phyloP scores from a whole-genome alignment of 2,329 filamentous ascomycete species.

The Periconia sp. region DNA sequence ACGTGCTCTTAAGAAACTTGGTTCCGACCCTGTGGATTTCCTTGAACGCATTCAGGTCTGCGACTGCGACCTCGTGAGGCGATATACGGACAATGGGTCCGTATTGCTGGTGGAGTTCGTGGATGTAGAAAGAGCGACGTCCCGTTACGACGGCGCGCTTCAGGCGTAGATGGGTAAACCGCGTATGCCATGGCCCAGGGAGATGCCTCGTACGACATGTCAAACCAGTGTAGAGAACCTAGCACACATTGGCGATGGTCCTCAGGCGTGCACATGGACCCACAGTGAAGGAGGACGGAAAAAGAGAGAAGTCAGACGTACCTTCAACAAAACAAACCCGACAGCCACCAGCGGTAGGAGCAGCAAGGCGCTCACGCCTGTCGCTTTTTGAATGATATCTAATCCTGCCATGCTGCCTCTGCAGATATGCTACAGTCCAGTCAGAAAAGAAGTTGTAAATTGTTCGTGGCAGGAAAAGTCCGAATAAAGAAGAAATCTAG shows the following conservation, averaged over 20 bases:
- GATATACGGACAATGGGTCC: constrained; percentile 29
- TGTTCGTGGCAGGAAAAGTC: too few relatives aligned
- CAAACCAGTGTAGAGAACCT: constrained; percentile 13
- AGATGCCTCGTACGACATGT: constrained; percentile 20
- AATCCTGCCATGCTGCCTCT: neutral
- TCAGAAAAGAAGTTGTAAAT: too few relatives aligned
- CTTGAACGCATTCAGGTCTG: constrained; percentile 20
- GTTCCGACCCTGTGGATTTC: constrained; percentile 41
- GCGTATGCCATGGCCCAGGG: constrained; percentile 34
- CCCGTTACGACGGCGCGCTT: constrained; percentile 41
- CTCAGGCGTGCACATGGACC: too few relatives aligned
- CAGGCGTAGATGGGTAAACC: constrained; percentile 33
- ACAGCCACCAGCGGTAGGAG: neutral
- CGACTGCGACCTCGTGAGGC: constrained; percentile 24
- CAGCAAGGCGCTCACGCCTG: neutral
- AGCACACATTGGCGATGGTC: neutral
- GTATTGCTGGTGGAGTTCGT: constrained; percentile 38
- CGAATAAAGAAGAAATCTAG: too few relatives aligned
- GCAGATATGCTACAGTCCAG: too few relatives aligned
- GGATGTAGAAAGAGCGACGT: constrained; percentile 42
- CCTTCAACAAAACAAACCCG: neutral
- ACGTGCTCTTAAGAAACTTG: constrained; percentile 45
- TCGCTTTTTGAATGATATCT: neutral
- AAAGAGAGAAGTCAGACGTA: neutral
- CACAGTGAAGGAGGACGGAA: neutral